These are phyloP conservation scores for Crotalaria pallida DNA, from an alignment of 306 rosid genomes.

Conservation along the genomic window DNA sequence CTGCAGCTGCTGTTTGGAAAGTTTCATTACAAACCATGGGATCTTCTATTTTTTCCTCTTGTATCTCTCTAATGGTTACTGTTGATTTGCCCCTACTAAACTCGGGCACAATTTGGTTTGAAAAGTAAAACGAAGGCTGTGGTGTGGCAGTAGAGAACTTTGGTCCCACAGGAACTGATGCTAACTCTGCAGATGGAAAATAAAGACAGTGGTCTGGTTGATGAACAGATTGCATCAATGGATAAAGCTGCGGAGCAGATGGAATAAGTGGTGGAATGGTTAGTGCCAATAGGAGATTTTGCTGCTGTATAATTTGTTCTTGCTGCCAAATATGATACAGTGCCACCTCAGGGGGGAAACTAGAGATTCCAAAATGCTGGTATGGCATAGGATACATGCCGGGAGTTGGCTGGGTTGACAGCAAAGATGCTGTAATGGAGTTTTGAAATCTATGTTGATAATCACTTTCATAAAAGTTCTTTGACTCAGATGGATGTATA, in stretches of 20 bases:
- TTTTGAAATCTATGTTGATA: constrained; percentile 28
- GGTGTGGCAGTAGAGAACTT: constrained; percentile 42
- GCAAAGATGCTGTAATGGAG: constrained; percentile 21
- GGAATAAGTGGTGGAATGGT: constrained; percentile 49
- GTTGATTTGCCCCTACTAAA: constrained; percentile 47
- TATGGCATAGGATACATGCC: constrained; percentile 37
- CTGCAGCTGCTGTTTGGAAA: constrained; percentile 24
- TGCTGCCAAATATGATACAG: constrained; percentile 77
- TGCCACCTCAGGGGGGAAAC: constrained; percentile 46
- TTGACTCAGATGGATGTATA: constrained; percentile 33
- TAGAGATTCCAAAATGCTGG: constrained; percentile 45
- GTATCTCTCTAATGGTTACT: constrained; percentile 72
- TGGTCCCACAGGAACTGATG: constrained; percentile 44
- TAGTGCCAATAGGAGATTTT: constrained; percentile 42
- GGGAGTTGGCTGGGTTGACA: constrained; percentile 34
- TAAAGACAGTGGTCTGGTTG: constrained; percentile 50
- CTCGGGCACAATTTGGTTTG: constrained; percentile 41
- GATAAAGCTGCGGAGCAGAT: constrained; percentile 46
- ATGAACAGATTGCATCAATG: constrained; percentile 57
- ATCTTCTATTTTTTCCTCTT: constrained; percentile 53
- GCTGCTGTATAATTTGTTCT: constrained; percentile 57
- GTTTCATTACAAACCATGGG: constrained; percentile 34
- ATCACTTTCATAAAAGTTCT: constrained; percentile 25
- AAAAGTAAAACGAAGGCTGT: constrained; percentile 46
- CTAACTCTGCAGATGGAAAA: constrained; percentile 48